phyloP scores from a whole-genome alignment of 2,329 filamentous ascomycete species.

The Beauveria sp. region DNA sequence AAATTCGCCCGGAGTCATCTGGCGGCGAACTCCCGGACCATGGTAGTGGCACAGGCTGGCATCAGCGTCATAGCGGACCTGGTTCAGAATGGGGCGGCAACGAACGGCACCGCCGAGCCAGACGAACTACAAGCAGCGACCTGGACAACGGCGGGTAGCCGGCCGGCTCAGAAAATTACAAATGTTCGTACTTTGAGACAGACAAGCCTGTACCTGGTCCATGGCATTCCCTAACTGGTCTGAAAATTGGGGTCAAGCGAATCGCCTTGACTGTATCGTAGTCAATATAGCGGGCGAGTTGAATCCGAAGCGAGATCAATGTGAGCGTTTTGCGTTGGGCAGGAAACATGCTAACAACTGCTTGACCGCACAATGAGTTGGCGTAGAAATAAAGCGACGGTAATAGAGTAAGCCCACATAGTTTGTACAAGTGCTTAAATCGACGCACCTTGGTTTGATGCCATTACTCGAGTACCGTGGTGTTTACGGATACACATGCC shows the following conservation, averaged over 20 bases:
- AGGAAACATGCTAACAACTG: background rate
- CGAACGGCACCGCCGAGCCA: slow-evolving; percentile 11
- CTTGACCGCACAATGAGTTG: background rate
- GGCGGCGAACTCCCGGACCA: background rate
- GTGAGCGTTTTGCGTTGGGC: background rate
- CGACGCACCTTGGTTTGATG: background rate
- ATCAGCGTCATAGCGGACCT: slow-evolving; percentile 4
- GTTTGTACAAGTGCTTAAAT: background rate
- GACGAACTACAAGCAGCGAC: slow-evolving; percentile 2
- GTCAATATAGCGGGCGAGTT: background rate
- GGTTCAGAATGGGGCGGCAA: background rate
- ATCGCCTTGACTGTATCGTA: background rate
- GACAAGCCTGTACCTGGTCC: background rate
- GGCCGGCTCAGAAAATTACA: background rate
- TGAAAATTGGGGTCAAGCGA: background rate
- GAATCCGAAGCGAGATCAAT: background rate
- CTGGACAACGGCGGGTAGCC: background rate
- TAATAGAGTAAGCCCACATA: background rate
- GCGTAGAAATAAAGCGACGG: background rate
- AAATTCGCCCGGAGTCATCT: slow-evolving; percentile 1
- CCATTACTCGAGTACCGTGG: slow-evolving; percentile 5
- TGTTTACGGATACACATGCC: background rate
- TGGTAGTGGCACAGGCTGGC: background rate
- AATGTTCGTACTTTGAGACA: slow-evolving; percentile 2
- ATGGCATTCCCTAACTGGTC: background rate